phyloP scores from a whole-genome alignment of 2,329 filamentous ascomycete species.

The Exophiala lecanii-corni region DNA sequence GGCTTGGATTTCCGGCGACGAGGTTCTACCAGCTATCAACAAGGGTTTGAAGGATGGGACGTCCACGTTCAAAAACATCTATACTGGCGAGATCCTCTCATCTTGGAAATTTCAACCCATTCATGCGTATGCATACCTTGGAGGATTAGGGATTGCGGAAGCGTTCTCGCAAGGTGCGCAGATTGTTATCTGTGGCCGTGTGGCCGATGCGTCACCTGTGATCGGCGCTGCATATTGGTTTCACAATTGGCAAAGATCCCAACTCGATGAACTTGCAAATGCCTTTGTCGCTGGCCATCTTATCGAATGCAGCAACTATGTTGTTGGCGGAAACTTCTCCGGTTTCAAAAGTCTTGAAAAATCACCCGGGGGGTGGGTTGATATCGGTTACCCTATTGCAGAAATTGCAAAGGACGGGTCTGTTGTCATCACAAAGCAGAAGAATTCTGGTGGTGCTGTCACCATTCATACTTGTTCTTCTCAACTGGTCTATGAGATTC shows the following conservation, averaged over 20 bases:
- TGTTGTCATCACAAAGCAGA: constrained; percentile 43
- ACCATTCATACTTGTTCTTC: constrained; percentile 49
- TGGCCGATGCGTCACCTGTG: constrained; percentile 42
- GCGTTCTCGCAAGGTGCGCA: constrained; percentile 39
- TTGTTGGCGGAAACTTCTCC: constrained; percentile 42
- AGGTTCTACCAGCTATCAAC: constrained; percentile 36
- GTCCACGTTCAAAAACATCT: constrained; percentile 38
- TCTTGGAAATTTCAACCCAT: constrained; percentile 37
- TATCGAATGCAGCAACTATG: constrained; percentile 40
- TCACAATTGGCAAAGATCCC: constrained; percentile 38
- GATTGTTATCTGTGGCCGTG: constrained; percentile 43
- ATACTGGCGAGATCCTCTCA: constrained; percentile 34
- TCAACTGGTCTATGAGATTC: constrained; percentile 53
- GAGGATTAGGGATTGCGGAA: constrained; percentile 37
- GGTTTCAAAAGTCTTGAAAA: constrained; percentile 38
- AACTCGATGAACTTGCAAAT: constrained; percentile 37
- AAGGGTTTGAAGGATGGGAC: constrained; percentile 30
- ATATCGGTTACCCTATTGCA: constrained; percentile 45
- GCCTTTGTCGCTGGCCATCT: constrained; percentile 38
- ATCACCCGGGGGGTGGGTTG: constrained; percentile 36
- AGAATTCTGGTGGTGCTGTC: constrained; percentile 38
- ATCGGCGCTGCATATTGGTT: constrained; percentile 42
- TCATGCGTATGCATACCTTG: constrained; percentile 34
- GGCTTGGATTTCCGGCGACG: constrained; percentile 47
- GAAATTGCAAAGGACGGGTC: constrained; percentile 40